A percentile compares a stretch with the other conserved stretches of the same genome.
Evolutionary conservation across 345 rosid species (phyloP).

Genomic region (Heritiera fomes): DNA sequence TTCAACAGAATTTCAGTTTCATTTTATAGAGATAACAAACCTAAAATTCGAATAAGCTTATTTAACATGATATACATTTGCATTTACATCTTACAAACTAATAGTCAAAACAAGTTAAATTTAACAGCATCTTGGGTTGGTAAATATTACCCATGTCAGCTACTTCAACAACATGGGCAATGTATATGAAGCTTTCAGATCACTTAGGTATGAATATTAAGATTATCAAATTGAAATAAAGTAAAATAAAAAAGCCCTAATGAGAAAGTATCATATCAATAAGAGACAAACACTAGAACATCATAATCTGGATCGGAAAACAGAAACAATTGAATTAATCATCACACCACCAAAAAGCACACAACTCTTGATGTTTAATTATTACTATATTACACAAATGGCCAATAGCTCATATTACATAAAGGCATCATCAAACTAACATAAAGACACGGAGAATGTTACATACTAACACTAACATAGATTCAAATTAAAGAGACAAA

Average conservation of each 20-base stretch:
- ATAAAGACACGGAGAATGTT: background rate
- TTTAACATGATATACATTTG: background rate
- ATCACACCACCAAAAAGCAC: background rate
- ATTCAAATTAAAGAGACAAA: background rate
- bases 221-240: background rate
- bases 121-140: background rate
- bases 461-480: background rate
- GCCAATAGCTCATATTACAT: background rate
- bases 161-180: background rate
- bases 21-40: background rate
- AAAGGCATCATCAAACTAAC: constrained; percentile 3
- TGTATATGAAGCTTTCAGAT: background rate
- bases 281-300: constrained; percentile 2
- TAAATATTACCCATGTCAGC: background rate
- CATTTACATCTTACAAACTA: background rate
- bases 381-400: background rate
- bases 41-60: background rate
- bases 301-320: background rate
- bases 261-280: background rate
- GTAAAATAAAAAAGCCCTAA: background rate
- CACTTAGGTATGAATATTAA: background rate
- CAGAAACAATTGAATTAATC: background rate
- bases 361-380: background rate
- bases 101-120: background rate
- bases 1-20: background rate